Base-by-base conservation (phyloP, 176 grass and related monocot genomes). In the Typha latifolia region DNA sequence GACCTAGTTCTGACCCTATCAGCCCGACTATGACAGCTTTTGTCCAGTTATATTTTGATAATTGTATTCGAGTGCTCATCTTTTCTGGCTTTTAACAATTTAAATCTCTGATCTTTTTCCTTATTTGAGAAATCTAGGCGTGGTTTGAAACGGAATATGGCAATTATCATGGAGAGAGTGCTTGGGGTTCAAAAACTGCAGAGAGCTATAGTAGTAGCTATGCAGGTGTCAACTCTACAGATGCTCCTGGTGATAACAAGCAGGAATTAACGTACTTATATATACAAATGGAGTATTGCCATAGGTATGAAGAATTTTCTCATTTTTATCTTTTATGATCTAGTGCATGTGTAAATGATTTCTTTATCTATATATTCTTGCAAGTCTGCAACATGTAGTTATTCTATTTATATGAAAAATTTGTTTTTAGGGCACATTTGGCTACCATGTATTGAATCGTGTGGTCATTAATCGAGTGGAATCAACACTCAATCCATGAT, bases 271-370 rank as follows among this genome's bases (percentile, higher is more conserved):
- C 88, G 49, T 91, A 92, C 78, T 74, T 97, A 80, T 97, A 97
- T 64, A 97, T 97, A 66, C 93, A 97, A 89, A 97, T 97, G 93
- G 93, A 97, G 64, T 96, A 91, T 82, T 96, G 93, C 55, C 93
- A 88, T 57, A 84, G 88, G 88, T 97, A 77, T 56, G 47, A 55
- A 1, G 31, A 23, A 62, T 69, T 51, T 32, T 56, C 12, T 48
- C 0, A 49, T 27, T 5, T 48, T 72, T 16, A 32, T 72, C 62
- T 20, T 72, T 14, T 68, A 37, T 4, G 34, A 37, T 37, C 34
- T 37, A 26, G 24, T 37, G 34, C 34, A 37, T 37, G 4, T 37
- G 34, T 37, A 8, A 20, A 20, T 57, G 19, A 57, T 6, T 57
- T 56, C 18, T 57, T 18, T 57, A 57, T 57, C 15, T 57, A 57